These are phyloP conservation scores for Corrigiola litoralis DNA, from an alignment of 179 eudicot genomes.

Conservation along the genomic window DNA sequence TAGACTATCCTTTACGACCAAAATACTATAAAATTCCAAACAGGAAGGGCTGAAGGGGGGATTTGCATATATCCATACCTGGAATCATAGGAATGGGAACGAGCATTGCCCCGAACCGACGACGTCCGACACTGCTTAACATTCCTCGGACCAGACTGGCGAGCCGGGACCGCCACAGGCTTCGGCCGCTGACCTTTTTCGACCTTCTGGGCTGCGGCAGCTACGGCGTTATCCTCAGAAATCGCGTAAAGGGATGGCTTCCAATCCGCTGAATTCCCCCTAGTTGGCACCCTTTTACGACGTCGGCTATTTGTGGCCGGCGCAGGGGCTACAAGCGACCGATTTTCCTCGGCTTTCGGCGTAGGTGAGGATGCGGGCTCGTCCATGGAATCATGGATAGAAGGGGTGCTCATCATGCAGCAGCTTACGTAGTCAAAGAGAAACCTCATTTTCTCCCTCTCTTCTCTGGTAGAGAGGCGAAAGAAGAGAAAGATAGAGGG, in stretches of 20 bases:
- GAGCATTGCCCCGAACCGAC: slow-evolving; percentile 7
- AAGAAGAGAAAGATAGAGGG: not conserved
- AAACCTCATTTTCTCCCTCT: slow-evolving; percentile 37
- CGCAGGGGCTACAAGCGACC: slow-evolving; percentile 13
- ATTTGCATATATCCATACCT: slow-evolving; percentile 5
- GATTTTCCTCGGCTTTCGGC: slow-evolving; percentile 14
- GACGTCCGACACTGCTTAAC: slow-evolving; percentile 18
- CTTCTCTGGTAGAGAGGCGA: not conserved
- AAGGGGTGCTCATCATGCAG: slow-evolving; percentile 1
- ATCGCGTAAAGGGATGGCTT: slow-evolving; percentile 41
- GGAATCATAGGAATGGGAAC: slow-evolving; percentile 11
- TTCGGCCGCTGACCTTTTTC: slow-evolving; percentile 2
- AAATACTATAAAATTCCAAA: not conserved
- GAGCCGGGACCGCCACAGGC: not conserved
- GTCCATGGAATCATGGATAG: not conserved
- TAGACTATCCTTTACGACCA: no score
- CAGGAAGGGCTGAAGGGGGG: not conserved
- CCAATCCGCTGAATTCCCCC: slow-evolving; percentile 33
- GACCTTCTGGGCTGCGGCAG: slow-evolving; percentile 4
- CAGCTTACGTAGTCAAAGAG: slow-evolving; percentile 32
- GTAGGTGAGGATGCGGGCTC: slow-evolving; percentile 1
- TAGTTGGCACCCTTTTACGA: slow-evolving; percentile 15
- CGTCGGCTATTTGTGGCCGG: slow-evolving; percentile 2
- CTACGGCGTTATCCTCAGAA: slow-evolving; percentile 38
- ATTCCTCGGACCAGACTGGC: not conserved